Base-by-base conservation (phyloP, 257 asterid genomes). In the Solanum pimpinellifolium region DNA sequence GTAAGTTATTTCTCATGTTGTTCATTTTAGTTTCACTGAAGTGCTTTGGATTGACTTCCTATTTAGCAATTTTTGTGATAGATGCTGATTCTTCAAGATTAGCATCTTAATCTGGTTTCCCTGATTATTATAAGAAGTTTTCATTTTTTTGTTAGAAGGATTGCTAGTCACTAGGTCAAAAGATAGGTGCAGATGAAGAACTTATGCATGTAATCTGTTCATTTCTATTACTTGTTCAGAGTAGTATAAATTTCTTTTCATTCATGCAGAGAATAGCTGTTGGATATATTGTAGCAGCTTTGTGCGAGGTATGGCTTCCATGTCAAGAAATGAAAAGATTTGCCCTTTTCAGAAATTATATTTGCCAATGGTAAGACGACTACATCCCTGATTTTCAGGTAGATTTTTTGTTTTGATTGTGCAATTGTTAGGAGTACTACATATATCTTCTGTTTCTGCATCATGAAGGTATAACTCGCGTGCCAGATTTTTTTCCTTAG, bases 301-400 rank as follows among this genome's bases (percentile, higher is more conserved):
- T 96, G 91, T 95, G 96, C 86, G 98, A 95, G 92, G 91, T 96
- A 90, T 94, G 99, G 99, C 93, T 95, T 89, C 95, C 97, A 56
- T 78, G 93, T 89, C 93, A 87, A 83, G 90, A 89, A 88, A 86
- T 90, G 88, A 91, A 92, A 85, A 88, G 88, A 68, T 92, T 89
- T 77, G 88, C 90, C 87, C 83, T 87, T 85, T 68, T 44, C 23
- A 88, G 85, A 87, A 92, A 85, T 80, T 92, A 89, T 85, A 86
- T 80, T 65, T 90, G 90, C 90, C 98, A 96, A 83, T 95, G 99
- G 98, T 96, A 93, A 91, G 98, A n/a, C 39, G 87, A 85, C 42
- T 74, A 29, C 13, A 80, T 37, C 5, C 78, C 13, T 65, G 78
- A 41, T 84, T 84, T 9, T 84, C 66, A 27, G 59, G 27, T 84